Conservation (phyloP, 768 basidiomycete genomes). For the Pleurotus giganteus region DNA sequence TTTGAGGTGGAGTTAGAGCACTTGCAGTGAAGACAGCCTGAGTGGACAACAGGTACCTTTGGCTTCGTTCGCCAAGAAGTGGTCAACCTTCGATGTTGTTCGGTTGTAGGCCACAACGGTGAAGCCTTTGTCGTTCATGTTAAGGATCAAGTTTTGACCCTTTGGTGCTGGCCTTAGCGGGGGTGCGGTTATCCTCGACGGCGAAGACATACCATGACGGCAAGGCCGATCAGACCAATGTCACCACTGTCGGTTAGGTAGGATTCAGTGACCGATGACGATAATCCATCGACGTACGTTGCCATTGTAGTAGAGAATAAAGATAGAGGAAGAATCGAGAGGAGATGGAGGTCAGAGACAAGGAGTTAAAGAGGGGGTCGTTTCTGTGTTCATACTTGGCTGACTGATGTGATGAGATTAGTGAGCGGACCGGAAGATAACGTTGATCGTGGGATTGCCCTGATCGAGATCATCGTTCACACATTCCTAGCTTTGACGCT, state of each 20-base stretch:
- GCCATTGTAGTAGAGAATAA: slow-evolving; percentile 39
- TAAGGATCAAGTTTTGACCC: slow-evolving; percentile 97
- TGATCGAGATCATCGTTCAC: no score
- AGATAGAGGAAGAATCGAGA: slow-evolving; percentile 31
- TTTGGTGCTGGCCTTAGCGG: slow-evolving; percentile 25
- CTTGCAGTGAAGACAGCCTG: slow-evolving; percentile 8
- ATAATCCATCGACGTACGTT: slow-evolving; percentile 45
- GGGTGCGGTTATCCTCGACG: not conserved
- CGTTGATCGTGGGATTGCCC: slow-evolving; percentile 15
- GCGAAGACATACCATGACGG: slow-evolving; percentile 82
- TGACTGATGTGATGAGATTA: slow-evolving; percentile 20
- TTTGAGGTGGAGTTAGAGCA: slow-evolving; percentile 28
- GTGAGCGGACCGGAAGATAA: slow-evolving; percentile 21
- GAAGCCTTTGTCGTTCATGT: slow-evolving; percentile 99
- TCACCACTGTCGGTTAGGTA: slow-evolving; percentile 65
- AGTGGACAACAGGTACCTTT: slow-evolving; percentile 62
- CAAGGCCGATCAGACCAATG: slow-evolving; percentile 97
- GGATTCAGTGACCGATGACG: slow-evolving; percentile 9
- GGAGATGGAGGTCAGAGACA: slow-evolving; percentile 17
- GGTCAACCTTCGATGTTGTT: slow-evolving; percentile 93
- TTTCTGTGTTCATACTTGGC: not conserved
- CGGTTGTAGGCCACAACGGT: slow-evolving; percentile 97
- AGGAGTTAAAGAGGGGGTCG: slow-evolving; percentile 10
- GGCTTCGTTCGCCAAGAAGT: slow-evolving; percentile 94
- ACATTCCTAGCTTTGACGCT: no score